Conservation (phyloP, 805 yeast genomes). For the Nakazawaea siamensis region DNA sequence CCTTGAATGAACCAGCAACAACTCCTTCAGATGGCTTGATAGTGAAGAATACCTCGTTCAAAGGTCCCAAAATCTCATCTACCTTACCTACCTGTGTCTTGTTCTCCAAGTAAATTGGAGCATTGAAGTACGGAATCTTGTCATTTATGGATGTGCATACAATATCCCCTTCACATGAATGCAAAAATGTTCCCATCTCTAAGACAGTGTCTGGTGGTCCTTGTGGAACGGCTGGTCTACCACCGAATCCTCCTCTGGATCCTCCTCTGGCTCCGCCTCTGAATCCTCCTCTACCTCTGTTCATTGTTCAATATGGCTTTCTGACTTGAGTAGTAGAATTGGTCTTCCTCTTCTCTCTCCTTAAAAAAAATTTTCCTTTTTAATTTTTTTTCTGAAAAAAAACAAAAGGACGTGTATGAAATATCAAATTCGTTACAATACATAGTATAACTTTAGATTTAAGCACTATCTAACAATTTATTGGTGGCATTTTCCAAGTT, state of each 20-base stretch:
- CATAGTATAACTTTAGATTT: constrained; percentile 12
- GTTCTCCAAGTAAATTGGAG: constrained; percentile 95
- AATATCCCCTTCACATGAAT: constrained; percentile 93
- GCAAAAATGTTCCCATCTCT: constrained; percentile 91
- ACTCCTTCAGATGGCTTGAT: constrained; percentile 95
- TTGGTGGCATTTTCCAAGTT: constrained; percentile 84
- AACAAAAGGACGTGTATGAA: constrained; percentile 18
- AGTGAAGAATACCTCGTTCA: constrained; percentile 97
- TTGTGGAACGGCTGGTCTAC: constrained; percentile 66
- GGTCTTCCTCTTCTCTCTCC: background rate
- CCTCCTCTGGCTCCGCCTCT: constrained; percentile 45
- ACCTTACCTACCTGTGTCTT: constrained; percentile 95
- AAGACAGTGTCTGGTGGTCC: constrained; percentile 96
- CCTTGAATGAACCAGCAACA: constrained; percentile 86
- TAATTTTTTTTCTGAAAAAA: background rate
- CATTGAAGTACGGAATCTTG: constrained; percentile 96
- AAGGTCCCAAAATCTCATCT: constrained; percentile 95
- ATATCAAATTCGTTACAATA: constrained; percentile 8
- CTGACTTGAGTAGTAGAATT: background rate
- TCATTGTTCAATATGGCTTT: constrained; percentile 29
- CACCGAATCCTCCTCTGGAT: constrained; percentile 46
- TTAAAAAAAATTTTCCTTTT: constrained; percentile 6
- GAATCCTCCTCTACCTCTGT: constrained; percentile 56
- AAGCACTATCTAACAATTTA: constrained; percentile 66
- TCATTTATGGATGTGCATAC: constrained; percentile 93